Conservation (phyloP, 352 stramenopile genomes). For the Globisporangium emineosum region DNA sequence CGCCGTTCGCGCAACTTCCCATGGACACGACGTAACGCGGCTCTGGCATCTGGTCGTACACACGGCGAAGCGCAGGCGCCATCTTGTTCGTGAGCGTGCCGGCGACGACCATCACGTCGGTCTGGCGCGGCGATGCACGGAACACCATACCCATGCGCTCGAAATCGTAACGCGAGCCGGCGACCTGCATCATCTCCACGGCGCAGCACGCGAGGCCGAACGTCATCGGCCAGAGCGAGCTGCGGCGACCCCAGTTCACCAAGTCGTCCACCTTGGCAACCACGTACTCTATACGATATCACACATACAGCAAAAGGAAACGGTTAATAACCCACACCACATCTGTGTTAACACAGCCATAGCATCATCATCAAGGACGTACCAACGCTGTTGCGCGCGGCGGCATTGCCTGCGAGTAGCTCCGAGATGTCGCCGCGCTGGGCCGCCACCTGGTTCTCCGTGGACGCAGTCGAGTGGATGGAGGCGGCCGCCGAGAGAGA, state of each 20-base stretch:
- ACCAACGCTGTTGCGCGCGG: slow-evolving; percentile 78
- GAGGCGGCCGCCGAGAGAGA: slow-evolving; percentile 12
- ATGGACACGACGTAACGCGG: slow-evolving; percentile 98
- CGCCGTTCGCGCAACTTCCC: slow-evolving; percentile 98
- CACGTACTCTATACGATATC: slow-evolving; percentile 88
- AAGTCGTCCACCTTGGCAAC: slow-evolving; percentile 97
- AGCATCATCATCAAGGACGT: slow-evolving; percentile 20
- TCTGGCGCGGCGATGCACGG: slow-evolving; percentile 92
- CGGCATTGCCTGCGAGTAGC: slow-evolving; percentile 59
- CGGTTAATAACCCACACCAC: not conserved
- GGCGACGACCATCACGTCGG: slow-evolving; percentile 99
- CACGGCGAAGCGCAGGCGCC: slow-evolving; percentile 94
- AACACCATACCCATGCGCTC: slow-evolving; percentile 99
- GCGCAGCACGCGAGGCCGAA: slow-evolving; percentile 99
- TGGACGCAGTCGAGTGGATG: slow-evolving; percentile 26
- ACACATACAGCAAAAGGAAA: not conserved
- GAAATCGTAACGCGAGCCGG: slow-evolving; percentile 94
- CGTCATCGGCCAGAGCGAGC: slow-evolving; percentile 99
- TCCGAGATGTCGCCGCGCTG: slow-evolving; percentile 72
- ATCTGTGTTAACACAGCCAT: not conserved
- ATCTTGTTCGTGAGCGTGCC: slow-evolving; percentile 99
- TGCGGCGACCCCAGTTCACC: slow-evolving; percentile 97
- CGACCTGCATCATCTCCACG: slow-evolving; percentile 98
- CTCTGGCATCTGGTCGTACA: slow-evolving; percentile 99
- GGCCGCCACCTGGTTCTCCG: slow-evolving; percentile 27